A percentile compares a stretch with the other conserved stretches of the same genome.
phyloP scores from a whole-genome alignment of 2,329 filamentous ascomycete genomes.

The Microcyclospora pomicola region DNA sequence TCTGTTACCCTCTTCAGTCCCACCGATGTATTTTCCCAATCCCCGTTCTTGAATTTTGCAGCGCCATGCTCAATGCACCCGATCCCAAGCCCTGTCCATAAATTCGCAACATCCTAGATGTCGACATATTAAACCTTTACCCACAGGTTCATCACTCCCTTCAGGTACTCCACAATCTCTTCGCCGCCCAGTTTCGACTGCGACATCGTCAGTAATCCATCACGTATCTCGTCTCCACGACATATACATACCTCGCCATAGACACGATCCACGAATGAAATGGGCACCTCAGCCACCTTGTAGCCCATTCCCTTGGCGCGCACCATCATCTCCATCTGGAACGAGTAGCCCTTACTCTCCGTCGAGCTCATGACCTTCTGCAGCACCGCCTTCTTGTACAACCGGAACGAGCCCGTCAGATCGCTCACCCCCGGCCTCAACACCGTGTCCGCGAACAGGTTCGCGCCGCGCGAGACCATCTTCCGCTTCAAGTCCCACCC shows the following conservation, averaged over 20 bases:
- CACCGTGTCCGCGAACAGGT: conserved; percentile 90
- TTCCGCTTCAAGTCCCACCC: conserved; percentile 84
- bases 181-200: conserved; percentile 68
- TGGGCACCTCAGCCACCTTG: conserved; percentile 88
- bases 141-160: conserved; percentile 41
- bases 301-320: conserved; percentile 91
- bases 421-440: conserved; percentile 88
- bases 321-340: conserved; percentile 99
- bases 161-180: conserved; percentile 94
- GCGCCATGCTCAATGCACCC: no score
- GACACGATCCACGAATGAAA: conserved; percentile 86
- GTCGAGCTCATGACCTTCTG: conserved; percentile 82
- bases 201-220: not conserved
- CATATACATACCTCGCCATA: conserved; percentile 77
- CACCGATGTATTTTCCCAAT: no score
- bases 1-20: no score
- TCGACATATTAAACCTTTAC: conserved; percentile 33
- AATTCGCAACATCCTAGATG: no score
- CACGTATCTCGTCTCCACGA: not conserved
- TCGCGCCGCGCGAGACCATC: conserved; percentile 72
- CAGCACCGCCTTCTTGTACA: conserved; percentile 85
- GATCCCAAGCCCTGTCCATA: no score
- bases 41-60: no score
- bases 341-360: conserved; percentile 93
- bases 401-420: conserved; percentile 80